phyloP scores from a whole-genome alignment of 805 yeast genomes.

The Candida insectorum region DNA sequence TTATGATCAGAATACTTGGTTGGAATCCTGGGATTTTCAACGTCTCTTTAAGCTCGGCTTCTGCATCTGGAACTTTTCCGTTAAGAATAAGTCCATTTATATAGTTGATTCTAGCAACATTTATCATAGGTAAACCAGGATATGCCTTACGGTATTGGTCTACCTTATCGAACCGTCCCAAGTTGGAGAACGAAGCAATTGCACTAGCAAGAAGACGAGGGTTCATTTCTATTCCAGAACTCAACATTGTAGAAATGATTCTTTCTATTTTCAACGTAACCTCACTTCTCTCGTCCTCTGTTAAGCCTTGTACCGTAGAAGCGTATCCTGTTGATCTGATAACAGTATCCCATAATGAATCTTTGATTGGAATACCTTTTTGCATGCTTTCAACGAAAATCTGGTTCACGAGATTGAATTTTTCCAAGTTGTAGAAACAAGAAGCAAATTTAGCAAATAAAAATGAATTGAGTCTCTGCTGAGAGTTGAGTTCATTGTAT shows the following conservation, averaged over 20 bases:
- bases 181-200: conserved; percentile 45
- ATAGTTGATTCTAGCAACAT: conserved; percentile 41
- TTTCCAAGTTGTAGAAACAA: conserved; percentile 36
- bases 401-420: conserved; percentile 33
- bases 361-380: background rate
- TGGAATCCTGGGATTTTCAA: conserved; percentile 27
- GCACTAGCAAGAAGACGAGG: conserved; percentile 47
- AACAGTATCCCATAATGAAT: conserved; percentile 54
- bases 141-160: conserved; percentile 33
- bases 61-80: conserved; percentile 44
- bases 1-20: conserved; percentile 51
- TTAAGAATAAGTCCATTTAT: conserved; percentile 42
- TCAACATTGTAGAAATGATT: conserved; percentile 27
- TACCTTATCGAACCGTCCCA: conserved; percentile 40
- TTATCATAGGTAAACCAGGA: conserved; percentile 26
- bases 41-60: conserved; percentile 35
- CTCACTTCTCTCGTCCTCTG: conserved; percentile 25
- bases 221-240: conserved; percentile 34
- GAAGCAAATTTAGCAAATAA: conserved; percentile 46
- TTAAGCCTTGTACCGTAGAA: conserved; percentile 18
- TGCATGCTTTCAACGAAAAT: conserved; percentile 49
- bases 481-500: background rate
- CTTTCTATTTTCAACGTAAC: conserved; percentile 21
- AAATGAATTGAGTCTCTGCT: conserved; percentile 33
- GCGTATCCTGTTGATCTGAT: conserved; percentile 47